These are phyloP conservation scores for Psilocybe mexicana DNA, from an alignment of 1,284 basidiomycete genomes.

Conservation along the genomic window DNA sequence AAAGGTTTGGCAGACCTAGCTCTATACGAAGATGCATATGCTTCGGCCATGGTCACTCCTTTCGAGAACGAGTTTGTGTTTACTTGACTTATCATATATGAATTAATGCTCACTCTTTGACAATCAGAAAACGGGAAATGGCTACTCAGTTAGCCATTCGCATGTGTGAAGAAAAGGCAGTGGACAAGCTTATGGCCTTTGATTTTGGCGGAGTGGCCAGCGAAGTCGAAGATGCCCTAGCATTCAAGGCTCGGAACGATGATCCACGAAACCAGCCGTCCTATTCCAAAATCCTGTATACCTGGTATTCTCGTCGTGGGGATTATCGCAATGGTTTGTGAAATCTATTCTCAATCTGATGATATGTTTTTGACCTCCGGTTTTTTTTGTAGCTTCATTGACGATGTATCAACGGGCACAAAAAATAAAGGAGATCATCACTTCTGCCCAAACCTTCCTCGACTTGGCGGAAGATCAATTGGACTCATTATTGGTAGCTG, in stretches of 20 bases:
- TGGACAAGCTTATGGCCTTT: slow-evolving; percentile 78
- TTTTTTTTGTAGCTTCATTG: slow-evolving; percentile 62
- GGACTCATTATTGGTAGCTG: slow-evolving; percentile 81
- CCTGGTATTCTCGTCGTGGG: slow-evolving; percentile 86
- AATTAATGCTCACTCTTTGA: slow-evolving; percentile 13
- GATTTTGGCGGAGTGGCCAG: slow-evolving; percentile 86
- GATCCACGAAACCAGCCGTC: slow-evolving; percentile 86
- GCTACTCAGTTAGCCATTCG: slow-evolving; percentile 81
- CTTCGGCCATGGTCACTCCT: slow-evolving; percentile 71
- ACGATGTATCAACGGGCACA: slow-evolving; percentile 95
- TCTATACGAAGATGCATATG: slow-evolving; percentile 85
- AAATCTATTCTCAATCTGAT: slow-evolving; percentile 11
- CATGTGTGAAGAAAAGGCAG: slow-evolving; percentile 91
- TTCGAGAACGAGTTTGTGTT: slow-evolving; percentile 73
- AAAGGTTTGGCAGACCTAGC: slow-evolving; percentile 73
- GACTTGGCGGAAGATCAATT: slow-evolving; percentile 75
- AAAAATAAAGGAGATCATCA: slow-evolving; percentile 66
- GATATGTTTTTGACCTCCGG: slow-evolving; percentile 12
- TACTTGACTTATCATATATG: slow-evolving; percentile 2
- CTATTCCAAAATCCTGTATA: slow-evolving; percentile 94
- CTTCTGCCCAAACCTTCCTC: slow-evolving; percentile 50
- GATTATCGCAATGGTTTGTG: slow-evolving; percentile 85
- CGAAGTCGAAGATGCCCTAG: slow-evolving; percentile 87
- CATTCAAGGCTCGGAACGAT: slow-evolving; percentile 94
- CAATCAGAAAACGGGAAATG: slow-evolving; percentile 73